Percentiles rank a stretch among this genome's conserved stretches.
Conservation (phyloP, 805 yeast species). For the Cyberlindnera americana region DNA sequence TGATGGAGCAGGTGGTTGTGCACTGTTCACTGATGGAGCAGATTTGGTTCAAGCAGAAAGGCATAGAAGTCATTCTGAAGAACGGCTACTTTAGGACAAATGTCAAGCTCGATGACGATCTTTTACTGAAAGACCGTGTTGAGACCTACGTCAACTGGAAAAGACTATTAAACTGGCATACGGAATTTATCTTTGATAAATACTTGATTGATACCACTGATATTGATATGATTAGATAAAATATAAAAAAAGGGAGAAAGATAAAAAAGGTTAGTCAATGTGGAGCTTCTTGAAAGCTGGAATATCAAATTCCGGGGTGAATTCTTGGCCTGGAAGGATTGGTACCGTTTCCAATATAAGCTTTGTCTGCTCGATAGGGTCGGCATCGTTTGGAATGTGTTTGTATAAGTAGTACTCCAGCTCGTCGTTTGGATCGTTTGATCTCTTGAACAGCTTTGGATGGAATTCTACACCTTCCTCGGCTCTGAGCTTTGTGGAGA, state of each 20-base stretch:
- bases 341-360: slow-evolving; percentile 69
- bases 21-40: slow-evolving; percentile 21
- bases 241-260: background rate
- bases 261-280: slow-evolving; percentile 4
- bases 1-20: slow-evolving; percentile 20
- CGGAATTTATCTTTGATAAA: slow-evolving; percentile 18
- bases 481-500: slow-evolving; percentile 61
- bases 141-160: slow-evolving; percentile 22
- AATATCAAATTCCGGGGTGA: slow-evolving; percentile 58
- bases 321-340: slow-evolving; percentile 75
- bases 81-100: slow-evolving; percentile 16
- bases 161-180: slow-evolving; percentile 22
- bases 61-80: slow-evolving; percentile 12
- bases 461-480: slow-evolving; percentile 79
- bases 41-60: slow-evolving; percentile 15
- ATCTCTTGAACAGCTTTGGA: slow-evolving; percentile 69
- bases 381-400: slow-evolving; percentile 49
- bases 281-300: slow-evolving; percentile 60
- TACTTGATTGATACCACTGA: slow-evolving; percentile 10
- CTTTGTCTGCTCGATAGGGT: slow-evolving; percentile 50
- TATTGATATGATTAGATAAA: background rate
- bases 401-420: slow-evolving; percentile 68
- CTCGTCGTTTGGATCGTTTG: slow-evolving; percentile 35
- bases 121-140: slow-evolving; percentile 10
- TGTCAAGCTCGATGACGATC: slow-evolving; percentile 12